Evolutionary conservation across 352 stramenopile genomes (phyloP), one percentile per base, ranked within the genome.

Genomic region (Thalassiosira hispida): DNA sequence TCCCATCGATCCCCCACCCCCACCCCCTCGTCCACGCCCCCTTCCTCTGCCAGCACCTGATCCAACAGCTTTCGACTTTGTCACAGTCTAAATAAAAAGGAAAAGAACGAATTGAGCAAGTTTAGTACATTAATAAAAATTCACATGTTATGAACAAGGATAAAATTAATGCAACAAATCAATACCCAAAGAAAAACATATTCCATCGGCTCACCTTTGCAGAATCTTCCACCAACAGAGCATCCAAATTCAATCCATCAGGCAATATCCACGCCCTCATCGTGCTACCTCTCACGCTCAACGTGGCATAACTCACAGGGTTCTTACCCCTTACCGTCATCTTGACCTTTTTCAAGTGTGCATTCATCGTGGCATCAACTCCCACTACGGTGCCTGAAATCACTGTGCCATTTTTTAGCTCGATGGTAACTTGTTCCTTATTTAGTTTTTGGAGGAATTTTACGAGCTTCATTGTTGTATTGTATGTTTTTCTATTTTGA

Each of bases 391-490:
- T 99, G 61, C 98, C 98, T 65, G 97, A 94, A 52, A 99, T 95
- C 33, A 99, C 98, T n/a, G 97, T 99, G 57, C 97, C 97, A 91
- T 99, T 99, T 91, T 99, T 99, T n/a, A 99, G 92, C 84, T 99
- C 97, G 70, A 99, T 98, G 33, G 97, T 99, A 38, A 99, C 97
- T 66, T 97, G 98, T 90, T 99, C 97, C 66, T 98, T 98, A 66
- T 97, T 98, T 55, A 99, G 92, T 86, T 99, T 99, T 82, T 94
- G 89, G 59, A 94, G 71, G 65, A 94, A 94, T 83, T 91, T 93
- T 8, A 93, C 87, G 14, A 91, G 78, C 70, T 91, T 93, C 87
- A 91, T 93, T n/a, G n/a, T n/a, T n/a, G n/a, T n/a, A n/a, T n/a
- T n/a, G n/a, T n/a, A n/a, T n/a, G n/a, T n/a, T n/a, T n/a, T n/a